Percentiles rank a stretch among this genome's conserved stretches.
Evolutionary conservation across 108 stramenopile species (phyloP).

Genomic region (Fragilaria radians): DNA sequence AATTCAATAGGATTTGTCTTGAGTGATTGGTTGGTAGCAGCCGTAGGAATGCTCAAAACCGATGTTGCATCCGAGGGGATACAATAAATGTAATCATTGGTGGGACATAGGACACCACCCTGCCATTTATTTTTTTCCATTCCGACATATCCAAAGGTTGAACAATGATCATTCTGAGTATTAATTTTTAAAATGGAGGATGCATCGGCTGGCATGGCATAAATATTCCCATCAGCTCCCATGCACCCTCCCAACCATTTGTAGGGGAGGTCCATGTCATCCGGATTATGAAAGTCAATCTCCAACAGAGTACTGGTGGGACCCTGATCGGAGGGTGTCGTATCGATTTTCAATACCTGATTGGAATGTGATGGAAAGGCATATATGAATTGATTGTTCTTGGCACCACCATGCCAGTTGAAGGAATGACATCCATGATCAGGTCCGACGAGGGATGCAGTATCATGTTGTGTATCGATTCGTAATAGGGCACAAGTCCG

Average conservation of each 20-base stretch:
- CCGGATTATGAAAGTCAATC: conserved; percentile 45
- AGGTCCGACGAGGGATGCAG: conserved; percentile 49
- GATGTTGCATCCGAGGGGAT: conserved; percentile 60
- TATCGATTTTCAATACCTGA: conserved; percentile 61
- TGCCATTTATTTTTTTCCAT: conserved; percentile 80
- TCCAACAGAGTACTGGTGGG: conserved; percentile 34
- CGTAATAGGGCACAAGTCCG: conserved; percentile 44
- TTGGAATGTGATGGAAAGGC: conserved; percentile 70
- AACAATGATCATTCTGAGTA: conserved; percentile 24
- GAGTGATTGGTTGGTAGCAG: conserved; percentile 36
- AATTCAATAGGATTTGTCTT: no score
- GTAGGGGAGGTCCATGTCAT: conserved; percentile 47
- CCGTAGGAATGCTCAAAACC: conserved; percentile 62
- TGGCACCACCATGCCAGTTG: conserved; percentile 85
- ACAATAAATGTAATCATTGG: conserved; percentile 68
- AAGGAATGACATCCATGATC: conserved; percentile 55
- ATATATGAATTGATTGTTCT: conserved; percentile 52
- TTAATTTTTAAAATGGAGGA: conserved; percentile 50
- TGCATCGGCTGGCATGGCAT: conserved; percentile 72
- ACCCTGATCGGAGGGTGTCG: conserved; percentile 14
- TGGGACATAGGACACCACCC: conserved; percentile 52
- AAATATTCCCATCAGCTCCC: conserved; percentile 76
- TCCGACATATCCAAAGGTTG: conserved; percentile 44
- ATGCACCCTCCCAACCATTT: conserved; percentile 82
- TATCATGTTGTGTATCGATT: conserved; percentile 56